Conservation (phyloP, 2,329 filamentous ascomycete species). For the Fusarium sp. region DNA sequence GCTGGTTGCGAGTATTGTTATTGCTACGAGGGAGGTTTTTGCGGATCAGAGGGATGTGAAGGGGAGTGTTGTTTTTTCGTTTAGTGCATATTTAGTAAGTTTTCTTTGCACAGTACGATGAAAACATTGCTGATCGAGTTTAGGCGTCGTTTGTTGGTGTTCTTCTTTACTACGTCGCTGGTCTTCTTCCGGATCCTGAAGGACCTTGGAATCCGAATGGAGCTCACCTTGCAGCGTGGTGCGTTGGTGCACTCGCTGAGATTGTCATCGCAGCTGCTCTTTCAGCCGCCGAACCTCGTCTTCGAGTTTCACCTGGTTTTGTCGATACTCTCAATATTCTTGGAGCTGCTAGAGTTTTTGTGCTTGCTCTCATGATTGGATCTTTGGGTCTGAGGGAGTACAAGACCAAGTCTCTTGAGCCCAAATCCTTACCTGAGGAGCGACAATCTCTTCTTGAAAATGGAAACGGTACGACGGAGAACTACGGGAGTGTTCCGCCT, state of each 20-base stretch:
- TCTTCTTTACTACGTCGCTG: conserved; percentile 55
- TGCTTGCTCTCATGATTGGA: conserved; percentile 51
- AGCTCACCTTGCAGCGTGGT: conserved; percentile 53
- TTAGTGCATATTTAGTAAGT: conserved; percentile 55
- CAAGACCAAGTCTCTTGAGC: conserved; percentile 41
- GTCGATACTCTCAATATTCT: conserved; percentile 48
- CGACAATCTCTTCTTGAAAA: conserved; percentile 55
- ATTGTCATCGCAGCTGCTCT: conserved; percentile 52
- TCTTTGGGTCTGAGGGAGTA: conserved; percentile 48
- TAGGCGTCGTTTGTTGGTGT: conserved; percentile 55
- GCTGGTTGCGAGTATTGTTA: conserved; percentile 50
- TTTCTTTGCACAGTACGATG: too few relatives aligned
- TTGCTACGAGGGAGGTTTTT: conserved; percentile 49
- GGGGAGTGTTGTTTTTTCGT: conserved; percentile 49
- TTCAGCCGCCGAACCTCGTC: conserved; percentile 42
- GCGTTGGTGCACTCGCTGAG: conserved; percentile 50
- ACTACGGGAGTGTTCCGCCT: conserved; percentile 44
- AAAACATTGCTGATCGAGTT: background rate
- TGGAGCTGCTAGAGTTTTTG: conserved; percentile 46
- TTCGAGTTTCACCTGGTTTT: conserved; percentile 46
- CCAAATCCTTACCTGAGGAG: conserved; percentile 49
- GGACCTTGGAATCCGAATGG: conserved; percentile 55
- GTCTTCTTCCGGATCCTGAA: conserved; percentile 57
- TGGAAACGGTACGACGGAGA: conserved; percentile 46
- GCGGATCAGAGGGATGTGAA: conserved; percentile 37